phyloP scores from a whole-genome alignment of 495 filamentous ascomycete species.

The Aspergillus conjunctus region DNA sequence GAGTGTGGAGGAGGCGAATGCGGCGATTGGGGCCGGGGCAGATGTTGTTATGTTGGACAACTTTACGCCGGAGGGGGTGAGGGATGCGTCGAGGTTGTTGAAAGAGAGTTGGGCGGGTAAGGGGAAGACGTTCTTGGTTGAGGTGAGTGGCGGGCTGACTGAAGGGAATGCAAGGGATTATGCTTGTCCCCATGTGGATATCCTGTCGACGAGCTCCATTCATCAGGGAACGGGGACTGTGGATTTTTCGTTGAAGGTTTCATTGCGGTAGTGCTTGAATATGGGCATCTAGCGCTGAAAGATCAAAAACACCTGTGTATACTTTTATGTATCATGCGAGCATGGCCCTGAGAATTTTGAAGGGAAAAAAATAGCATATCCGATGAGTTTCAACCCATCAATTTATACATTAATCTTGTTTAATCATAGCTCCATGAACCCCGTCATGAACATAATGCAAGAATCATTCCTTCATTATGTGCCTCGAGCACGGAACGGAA shows the following conservation, averaged over 20 bases:
- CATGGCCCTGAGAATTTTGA: not conserved
- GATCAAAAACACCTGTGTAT: no score
- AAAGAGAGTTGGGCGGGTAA: conserved; percentile 75
- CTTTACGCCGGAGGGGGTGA: conserved; percentile 76
- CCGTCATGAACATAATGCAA: conserved; percentile 2
- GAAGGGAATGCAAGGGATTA: conserved; percentile 79
- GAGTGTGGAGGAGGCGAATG: conserved; percentile 81
- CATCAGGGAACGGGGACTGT: conserved; percentile 93
- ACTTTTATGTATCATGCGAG: not conserved
- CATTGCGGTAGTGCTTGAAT: conserved; percentile 28
- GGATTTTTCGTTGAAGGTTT: conserved; percentile 94
- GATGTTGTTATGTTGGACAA: conserved; percentile 98
- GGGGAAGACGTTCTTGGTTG: conserved; percentile 68
- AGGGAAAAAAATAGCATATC: not conserved
- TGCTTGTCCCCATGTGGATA: conserved; percentile 87
- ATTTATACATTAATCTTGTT: conserved; percentile 1
- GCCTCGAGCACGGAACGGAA: not conserved
- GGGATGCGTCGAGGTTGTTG: conserved; percentile 66
- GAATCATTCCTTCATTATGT: not conserved
- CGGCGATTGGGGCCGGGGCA: conserved; percentile 86
- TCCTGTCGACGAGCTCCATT: conserved; percentile 92
- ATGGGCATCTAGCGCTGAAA: no score
- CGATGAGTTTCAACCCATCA: not conserved
- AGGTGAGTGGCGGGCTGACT: conserved; percentile 89
- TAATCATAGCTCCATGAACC: not conserved